phyloP scores from a whole-genome alignment of 345 rosid genomes.

The Syzygium aqueum region DNA sequence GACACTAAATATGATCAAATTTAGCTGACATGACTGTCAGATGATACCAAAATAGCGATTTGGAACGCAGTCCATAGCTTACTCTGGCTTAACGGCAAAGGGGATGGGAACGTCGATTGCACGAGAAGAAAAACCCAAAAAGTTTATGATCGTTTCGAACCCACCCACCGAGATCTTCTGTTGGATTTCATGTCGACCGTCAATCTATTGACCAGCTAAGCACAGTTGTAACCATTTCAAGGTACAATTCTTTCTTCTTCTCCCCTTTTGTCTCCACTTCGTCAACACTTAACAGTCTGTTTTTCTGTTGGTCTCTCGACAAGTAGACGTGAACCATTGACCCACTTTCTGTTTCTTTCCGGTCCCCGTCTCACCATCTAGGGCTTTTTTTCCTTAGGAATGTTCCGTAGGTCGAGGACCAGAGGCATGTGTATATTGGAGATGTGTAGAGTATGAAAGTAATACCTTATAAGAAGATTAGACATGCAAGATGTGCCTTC shows the following conservation, averaged over 20 bases:
- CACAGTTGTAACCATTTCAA: neutral
- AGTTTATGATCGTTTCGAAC: no score
- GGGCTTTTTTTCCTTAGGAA: neutral
- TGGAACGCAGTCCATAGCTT: no score
- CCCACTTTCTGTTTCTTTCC: neutral
- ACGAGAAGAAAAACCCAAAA: no score
- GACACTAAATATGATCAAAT: neutral
- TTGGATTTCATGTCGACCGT: no score
- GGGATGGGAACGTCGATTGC: no score
- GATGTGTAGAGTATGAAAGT: neutral
- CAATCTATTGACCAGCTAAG: no score
- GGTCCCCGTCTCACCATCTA: no score
- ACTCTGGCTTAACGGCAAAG: no score
- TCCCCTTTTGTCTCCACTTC: neutral
- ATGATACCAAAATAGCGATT: no score
- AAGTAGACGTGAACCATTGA: neutral
- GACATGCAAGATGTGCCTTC: neutral
- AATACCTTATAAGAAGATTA: neutral
- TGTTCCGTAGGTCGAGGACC: neutral
- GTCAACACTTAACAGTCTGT: neutral
- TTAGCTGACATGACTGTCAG: no score
- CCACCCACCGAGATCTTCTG: no score
- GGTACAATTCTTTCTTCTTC: neutral
- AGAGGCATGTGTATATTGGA: neutral
- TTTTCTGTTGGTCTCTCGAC: neutral